Evolutionary conservation across 148 eudicot species (phyloP), one percentile per base, ranked within the genome.

Genomic region (Euryodendron excelsum): DNA sequence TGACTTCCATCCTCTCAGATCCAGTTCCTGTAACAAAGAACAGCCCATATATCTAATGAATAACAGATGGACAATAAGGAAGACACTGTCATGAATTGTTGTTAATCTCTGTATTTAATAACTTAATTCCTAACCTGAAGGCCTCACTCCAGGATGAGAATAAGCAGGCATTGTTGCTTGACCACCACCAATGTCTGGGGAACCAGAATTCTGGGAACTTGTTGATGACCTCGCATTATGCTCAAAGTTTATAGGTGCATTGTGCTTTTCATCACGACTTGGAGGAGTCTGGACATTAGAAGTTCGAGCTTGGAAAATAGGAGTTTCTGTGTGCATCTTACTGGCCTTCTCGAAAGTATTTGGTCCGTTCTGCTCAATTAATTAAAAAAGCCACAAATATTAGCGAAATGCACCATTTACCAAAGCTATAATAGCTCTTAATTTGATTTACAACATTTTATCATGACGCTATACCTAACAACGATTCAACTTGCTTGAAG

Each of bases 281-380:
- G 83, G 85, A 69, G 85, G 79, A 78, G 82, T 82, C 56, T 82
- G 83, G 58, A 79, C 73, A 69, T 75, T 11, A 68, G 86, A 48
- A 75, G 75, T 77, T 41, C 80, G 66, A 55, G 80, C 67, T 71
- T 70, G 78, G 23, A 71, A 39, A 73, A 59, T 80, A 33, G 89
- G 86, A 80, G 88, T 77, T 60, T 89, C 91, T 77, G 80, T 63
- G 69, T 86, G 84, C 75, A 82, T 85, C 82, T 60, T 81, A 77
- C 66, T 83, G 80, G 72, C 85, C 75, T 80, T 84, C 72, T 80
- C 85, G 61, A 82, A 82, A 14, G 75, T 79, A 78, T 73, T 80
- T 41, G 88, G 83, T 78, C 84, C 93, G 73, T 82, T 84, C 98
- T 96, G 94, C 64, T 73, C 76, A 84, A 76, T 77, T 58, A 47